phyloP scores from a whole-genome alignment of 495 filamentous ascomycete species.

The Trichoderma erinaceum region DNA sequence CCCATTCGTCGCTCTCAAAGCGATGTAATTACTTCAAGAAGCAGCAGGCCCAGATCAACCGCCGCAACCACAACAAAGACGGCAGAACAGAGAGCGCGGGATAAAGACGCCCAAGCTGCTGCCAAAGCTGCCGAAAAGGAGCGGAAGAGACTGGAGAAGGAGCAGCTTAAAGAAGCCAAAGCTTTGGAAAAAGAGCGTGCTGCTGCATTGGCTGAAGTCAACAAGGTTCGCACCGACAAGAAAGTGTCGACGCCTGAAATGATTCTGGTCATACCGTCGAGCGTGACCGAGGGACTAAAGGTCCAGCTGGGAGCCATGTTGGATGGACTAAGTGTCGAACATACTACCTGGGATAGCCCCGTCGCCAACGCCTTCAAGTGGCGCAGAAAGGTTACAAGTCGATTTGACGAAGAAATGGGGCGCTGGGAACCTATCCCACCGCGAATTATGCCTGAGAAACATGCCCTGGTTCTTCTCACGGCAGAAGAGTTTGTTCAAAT shows the following conservation, averaged over 20 bases:
- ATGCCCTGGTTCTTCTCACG: slow-evolving; percentile 59
- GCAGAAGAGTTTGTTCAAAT: slow-evolving; percentile 66
- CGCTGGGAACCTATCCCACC: slow-evolving; percentile 62
- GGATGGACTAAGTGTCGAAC: slow-evolving; percentile 32
- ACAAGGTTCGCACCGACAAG: slow-evolving; percentile 69
- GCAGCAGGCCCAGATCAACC: slow-evolving; percentile 15
- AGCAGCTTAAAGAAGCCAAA: slow-evolving; percentile 53
- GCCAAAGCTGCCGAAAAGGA: slow-evolving; percentile 52
- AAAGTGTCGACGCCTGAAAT: slow-evolving; percentile 73
- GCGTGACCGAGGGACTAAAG: slow-evolving; percentile 50
- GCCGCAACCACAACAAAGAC: slow-evolving; percentile 25
- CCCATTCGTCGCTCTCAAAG: slow-evolving; percentile 22
- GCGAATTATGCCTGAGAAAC: slow-evolving; percentile 54
- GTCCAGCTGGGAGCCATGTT: slow-evolving; percentile 52
- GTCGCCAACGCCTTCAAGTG: slow-evolving; percentile 63
- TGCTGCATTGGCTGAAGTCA: slow-evolving; percentile 65
- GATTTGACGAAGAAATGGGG: slow-evolving; percentile 54
- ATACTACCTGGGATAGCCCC: slow-evolving; percentile 39
- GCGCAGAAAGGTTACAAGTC: slow-evolving; percentile 61
- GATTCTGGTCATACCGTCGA: slow-evolving; percentile 68
- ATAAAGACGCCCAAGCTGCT: slow-evolving; percentile 32
- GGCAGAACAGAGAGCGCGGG: slow-evolving; percentile 29
- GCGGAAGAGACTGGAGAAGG: slow-evolving; percentile 42
- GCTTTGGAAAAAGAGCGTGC: slow-evolving; percentile 59
- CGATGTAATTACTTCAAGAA: slow-evolving; percentile 17